phyloP scores from a whole-genome alignment of 768 basidiomycete genomes.

The Rubroboletus satanas region DNA sequence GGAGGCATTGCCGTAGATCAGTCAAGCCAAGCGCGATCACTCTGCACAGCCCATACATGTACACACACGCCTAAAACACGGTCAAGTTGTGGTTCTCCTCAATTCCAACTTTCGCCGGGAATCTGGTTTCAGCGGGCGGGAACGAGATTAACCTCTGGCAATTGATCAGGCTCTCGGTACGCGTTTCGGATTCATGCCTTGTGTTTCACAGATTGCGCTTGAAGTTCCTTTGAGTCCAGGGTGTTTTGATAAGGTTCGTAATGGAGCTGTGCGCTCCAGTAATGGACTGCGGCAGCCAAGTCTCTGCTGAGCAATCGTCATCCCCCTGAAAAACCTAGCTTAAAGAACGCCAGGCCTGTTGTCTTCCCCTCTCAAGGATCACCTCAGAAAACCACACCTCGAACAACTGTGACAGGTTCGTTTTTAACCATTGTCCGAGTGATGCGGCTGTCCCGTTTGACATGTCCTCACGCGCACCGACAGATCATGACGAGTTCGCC shows the following conservation, averaged over 20 bases:
- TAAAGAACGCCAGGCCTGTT: not conserved
- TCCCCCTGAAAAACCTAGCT: not conserved
- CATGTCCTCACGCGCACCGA: not conserved
- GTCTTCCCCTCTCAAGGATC: not conserved
- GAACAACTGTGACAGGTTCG: not conserved
- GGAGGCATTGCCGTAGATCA: not conserved
- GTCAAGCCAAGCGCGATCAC: not conserved
- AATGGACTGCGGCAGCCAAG: constrained; percentile 1
- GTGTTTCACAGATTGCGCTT: not conserved
- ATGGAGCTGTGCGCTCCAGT: not conserved
- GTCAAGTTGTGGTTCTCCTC: no score
- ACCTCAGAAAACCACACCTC: not conserved
- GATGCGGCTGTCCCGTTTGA: not conserved
- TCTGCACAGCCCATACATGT: not conserved
- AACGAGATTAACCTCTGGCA: not conserved
- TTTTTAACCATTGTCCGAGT: not conserved
- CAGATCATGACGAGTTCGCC: constrained; percentile 17
- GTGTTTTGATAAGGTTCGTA: not conserved
- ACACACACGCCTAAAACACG: not conserved
- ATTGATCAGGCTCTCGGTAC: not conserved
- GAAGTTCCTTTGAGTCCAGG: not conserved
- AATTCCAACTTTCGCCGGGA: no score
- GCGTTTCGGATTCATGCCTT: not conserved
- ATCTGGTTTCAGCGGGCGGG: no score
- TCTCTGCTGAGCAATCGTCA: not conserved